These are phyloP conservation scores for Russula emetica DNA, from an alignment of 768 basidiomycete species.

Conservation along the genomic window DNA sequence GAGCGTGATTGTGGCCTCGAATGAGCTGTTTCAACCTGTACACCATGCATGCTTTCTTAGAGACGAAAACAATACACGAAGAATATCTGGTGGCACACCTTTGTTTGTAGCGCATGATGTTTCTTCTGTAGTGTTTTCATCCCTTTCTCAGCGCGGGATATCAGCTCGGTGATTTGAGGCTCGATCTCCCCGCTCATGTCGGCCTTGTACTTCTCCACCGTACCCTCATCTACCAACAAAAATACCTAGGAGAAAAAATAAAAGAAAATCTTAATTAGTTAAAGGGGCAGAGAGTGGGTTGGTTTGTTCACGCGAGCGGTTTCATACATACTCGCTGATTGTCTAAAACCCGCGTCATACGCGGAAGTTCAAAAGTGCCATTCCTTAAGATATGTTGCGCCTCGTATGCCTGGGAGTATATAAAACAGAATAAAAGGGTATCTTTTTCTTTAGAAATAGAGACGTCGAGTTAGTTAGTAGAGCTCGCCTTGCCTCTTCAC, in stretches of 20 bases:
- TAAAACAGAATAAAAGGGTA: neutral
- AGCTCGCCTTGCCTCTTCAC: constrained; percentile 55
- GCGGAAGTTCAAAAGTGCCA: constrained; percentile 66
- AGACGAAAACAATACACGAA: neutral
- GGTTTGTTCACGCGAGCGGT: neutral
- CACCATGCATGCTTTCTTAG: neutral
- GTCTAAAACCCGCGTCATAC: constrained; percentile 63
- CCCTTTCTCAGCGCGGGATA: constrained; percentile 66
- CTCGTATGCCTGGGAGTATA: constrained; percentile 50
- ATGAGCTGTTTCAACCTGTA: constrained; percentile 50
- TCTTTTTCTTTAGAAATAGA: neutral
- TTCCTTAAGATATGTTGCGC: constrained; percentile 64
- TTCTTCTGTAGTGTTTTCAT: constrained; percentile 57
- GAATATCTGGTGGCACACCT: constrained; percentile 41
- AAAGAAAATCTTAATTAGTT: neutral
- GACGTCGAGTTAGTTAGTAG: no score
- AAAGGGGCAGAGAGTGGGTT: neutral
- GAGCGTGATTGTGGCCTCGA: constrained; percentile 41
- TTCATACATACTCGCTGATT: constrained; percentile 65
- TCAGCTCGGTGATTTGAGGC: constrained; percentile 71
- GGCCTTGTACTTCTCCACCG: constrained; percentile 68
- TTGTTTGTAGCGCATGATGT: constrained; percentile 56
- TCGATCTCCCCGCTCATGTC: constrained; percentile 77
- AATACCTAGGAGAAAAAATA: constrained; percentile 55
- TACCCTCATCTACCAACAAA: constrained; percentile 66